Base-by-base conservation (phyloP, 306 rosid species). In the Ormosia emarginata region DNA sequence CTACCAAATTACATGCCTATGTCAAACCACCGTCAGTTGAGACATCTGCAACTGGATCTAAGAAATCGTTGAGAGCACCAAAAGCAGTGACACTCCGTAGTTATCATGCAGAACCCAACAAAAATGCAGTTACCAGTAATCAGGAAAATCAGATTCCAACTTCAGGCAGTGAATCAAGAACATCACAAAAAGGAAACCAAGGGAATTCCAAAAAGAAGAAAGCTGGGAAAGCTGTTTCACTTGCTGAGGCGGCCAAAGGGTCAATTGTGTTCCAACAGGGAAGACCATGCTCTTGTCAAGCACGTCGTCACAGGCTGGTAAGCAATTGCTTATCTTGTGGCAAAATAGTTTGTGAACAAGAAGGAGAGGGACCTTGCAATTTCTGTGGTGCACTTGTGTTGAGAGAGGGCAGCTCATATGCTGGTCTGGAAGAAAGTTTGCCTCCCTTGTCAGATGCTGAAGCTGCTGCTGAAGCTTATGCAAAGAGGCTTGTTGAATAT, bases 281-380 rank as follows among this genome's bases (percentile, higher is more conserved):
- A 75, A 89, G 89, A 69, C 97, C 98, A 3, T 95, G 99, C 85
- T 74, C 85, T 8, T 95, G 98, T 81, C 97, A 95, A 84, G 99
- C 99, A 9, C 94, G 97, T 61, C 86, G 86, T 44, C 98, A 95
- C 74, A 74, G 79, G 59, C 89, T 93, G 24, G 80, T 92, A 82
- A 91, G 97, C 85, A 95, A 95, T 82, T 93, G 97, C 80, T 88
- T 95, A 67, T 95, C 99, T 17, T 95, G 99, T 74, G 98, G 98
- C 47, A 93, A 93, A 82, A 95, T 95, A 84, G 94, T 95, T 29
- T 93, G 99, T 85, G 99, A 95, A 74, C 97, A 93, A 85, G 99
- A 93, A 90, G 99, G 99, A 58, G 99, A 95, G 83, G 99, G 99
- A 10, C 99, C 99, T 77, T 95, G 99, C 88, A 50, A 79, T 17